Evolutionary conservation across 2,329 filamentous ascomycete species (phyloP), one percentile per base, ranked within the genome.

Genomic region (Boeremia exigua): DNA sequence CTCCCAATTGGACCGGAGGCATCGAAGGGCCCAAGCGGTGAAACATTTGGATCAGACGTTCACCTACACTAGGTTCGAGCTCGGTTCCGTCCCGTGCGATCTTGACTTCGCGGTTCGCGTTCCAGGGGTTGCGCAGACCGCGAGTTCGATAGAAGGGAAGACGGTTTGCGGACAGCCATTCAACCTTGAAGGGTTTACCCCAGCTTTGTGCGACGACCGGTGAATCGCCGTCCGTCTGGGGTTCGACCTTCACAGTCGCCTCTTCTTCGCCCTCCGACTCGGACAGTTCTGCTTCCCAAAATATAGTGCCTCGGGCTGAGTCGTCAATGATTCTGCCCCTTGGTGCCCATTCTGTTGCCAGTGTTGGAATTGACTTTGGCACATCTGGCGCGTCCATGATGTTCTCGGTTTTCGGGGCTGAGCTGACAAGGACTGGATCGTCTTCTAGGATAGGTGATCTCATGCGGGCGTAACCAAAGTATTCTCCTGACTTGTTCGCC

Each of bases 401-500:
- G 11, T 82, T 76, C 56, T 89, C 87, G 7, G 82, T 80, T 62
- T 86, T 86, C 1, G 87, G 86, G 4, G 86, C 86, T 74, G 91
- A 62, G 14, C 62, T 59, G 38, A 69, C 62, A 7, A 74, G 36
- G 11, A 63, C 59, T 28, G 65, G 63, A 5, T 88, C 86, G 63
- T 96, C 90, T 50, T 93, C 85, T 64, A 89, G 88, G 67, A 97
- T 96, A 4, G 87, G 81, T 19, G 94, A 96, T 9, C 82, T 80
- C 94, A 98, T 98, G 33, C 90, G 87, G 17, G 93, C 94, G 70
- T 96, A 97, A 17, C 94, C 94, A 77, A 95, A 97, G 71, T 97
- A 98, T 75, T 97, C 94, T 11, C 94, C 94, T 0, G 94, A 97
- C 70, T 97, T 97, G 76, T 98, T 98, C 11, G 94, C 94, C 1